These are phyloP conservation scores for Alternaria conjuncta DNA, from an alignment of 2,329 filamentous ascomycete species.

Conservation along the genomic window DNA sequence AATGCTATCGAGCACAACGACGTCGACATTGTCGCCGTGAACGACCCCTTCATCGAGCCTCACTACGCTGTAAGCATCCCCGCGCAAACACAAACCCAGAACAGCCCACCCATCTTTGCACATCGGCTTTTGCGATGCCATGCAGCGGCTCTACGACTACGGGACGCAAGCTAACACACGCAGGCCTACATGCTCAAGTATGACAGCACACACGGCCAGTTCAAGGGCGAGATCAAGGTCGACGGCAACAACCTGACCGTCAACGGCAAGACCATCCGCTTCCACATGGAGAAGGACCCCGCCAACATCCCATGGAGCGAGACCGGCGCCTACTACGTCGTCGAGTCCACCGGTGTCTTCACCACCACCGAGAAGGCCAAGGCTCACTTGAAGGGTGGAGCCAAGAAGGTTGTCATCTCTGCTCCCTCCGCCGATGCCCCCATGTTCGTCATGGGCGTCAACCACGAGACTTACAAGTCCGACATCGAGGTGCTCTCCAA, in stretches of 20 bases:
- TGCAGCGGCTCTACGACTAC: neutral
- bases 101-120: neutral
- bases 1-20: constrained; percentile 91
- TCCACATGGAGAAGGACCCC: constrained; percentile 94
- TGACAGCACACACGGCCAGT: constrained; percentile 94
- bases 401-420: constrained; percentile 91
- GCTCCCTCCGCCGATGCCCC: constrained; percentile 93
- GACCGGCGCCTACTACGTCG: constrained; percentile 88
- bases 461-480: constrained; percentile 91
- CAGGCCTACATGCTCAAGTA: constrained; percentile 99
- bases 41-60: constrained; percentile 99
- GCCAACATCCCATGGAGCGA: constrained; percentile 87
- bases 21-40: constrained; percentile 93
- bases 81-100: neutral
- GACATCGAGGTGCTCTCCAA: constrained; percentile 96
- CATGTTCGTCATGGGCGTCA: constrained; percentile 99
- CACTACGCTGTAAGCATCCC: constrained; percentile 85
- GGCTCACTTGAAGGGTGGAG: constrained; percentile 92
- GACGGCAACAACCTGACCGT: constrained; percentile 76
- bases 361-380: constrained; percentile 96
- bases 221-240: constrained; percentile 88
- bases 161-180: constrained; percentile 35
- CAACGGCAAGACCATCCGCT: constrained; percentile 94
- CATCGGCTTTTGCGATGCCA: neutral
- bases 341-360: constrained; percentile 99